Conservation (phyloP, 768 basidiomycete genomes). For the Candolleomyces aberdarensis region DNA sequence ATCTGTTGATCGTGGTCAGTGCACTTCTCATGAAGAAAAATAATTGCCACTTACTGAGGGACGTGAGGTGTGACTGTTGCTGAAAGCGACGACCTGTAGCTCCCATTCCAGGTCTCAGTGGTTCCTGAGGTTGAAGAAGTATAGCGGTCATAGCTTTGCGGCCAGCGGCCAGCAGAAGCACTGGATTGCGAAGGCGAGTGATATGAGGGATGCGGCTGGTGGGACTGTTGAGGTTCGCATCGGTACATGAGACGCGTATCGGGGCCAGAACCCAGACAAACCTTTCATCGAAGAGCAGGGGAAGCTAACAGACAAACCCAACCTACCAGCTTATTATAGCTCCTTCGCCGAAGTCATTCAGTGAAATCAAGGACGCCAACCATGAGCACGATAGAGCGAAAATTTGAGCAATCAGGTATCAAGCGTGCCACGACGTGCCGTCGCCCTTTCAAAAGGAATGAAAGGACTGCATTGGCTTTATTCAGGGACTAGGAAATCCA, state of each 20-base stretch:
- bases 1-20: constrained; percentile 27
- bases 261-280: constrained; percentile 2
- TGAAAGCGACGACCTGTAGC: background rate
- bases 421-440: constrained; percentile 3
- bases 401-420: background rate
- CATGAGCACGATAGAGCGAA: background rate
- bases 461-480: constrained; percentile 15
- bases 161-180: background rate
- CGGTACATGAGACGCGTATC: constrained; percentile 7
- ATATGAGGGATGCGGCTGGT: background rate
- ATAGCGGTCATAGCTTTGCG: background rate
- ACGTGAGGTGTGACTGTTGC: no score
- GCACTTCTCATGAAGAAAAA: background rate
- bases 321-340: background rate
- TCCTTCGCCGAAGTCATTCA: background rate
- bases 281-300: constrained; percentile 5
- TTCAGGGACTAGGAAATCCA: constrained; percentile 22
- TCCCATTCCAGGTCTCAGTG: background rate
- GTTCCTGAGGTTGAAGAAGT: background rate
- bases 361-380: background rate
- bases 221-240: constrained; percentile 7
- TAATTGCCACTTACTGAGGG: background rate
- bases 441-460: constrained; percentile 7
- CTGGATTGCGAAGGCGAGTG: background rate
- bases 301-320: constrained; percentile 2